Evolutionary conservation across 345 rosid species (phyloP), one percentile per base, ranked within the genome.

Genomic region (Eucalyptus victrix): DNA sequence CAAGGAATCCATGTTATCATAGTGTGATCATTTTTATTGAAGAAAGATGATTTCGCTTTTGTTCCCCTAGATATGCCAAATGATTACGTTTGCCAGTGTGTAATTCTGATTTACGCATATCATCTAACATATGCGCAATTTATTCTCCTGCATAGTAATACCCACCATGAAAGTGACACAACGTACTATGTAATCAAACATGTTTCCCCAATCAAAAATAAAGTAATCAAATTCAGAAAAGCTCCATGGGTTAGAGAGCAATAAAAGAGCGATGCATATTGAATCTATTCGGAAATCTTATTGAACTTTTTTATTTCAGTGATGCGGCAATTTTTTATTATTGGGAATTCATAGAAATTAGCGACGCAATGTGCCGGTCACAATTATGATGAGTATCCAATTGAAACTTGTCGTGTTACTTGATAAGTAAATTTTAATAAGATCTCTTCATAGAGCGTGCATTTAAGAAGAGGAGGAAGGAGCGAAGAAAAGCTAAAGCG

Each of bases 401-500:
- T 0, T 72, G 45, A 72, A 72, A 8, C 44, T 72, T 18, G 8
- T 15, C 24, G 40, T 6, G 80, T 69, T 18, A 17, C 42, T 32
- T 0, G 24, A 34, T 3, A 32, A 4, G 24, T 3, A 72, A 72
- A 72, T 1, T 72, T 37, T 69, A 42, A 18, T 32, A 34, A 32
- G 80, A 69, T 9, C 0, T 32, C 4, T 32, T 7, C 19, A 9
- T 0, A 32, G 81, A 37, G 13, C 15, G 0, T 5, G 45, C 81
- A 72, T 37, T 17, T 19, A 10, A 5, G 81, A 37, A 34, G 4
- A 12, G 8, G 44, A 37, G 45, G 45, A 69, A 0, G 81, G 1
- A 37, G 10, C 0, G 0, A 72, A 10, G 81, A 6, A 72, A 37
- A 72, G 42, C 45, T 9, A 0, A 6, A 37, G 45, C 1, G 45